Evolutionary conservation across 257 asterid genomes (phyloP).

Genomic region (Petrea volubilis): DNA sequence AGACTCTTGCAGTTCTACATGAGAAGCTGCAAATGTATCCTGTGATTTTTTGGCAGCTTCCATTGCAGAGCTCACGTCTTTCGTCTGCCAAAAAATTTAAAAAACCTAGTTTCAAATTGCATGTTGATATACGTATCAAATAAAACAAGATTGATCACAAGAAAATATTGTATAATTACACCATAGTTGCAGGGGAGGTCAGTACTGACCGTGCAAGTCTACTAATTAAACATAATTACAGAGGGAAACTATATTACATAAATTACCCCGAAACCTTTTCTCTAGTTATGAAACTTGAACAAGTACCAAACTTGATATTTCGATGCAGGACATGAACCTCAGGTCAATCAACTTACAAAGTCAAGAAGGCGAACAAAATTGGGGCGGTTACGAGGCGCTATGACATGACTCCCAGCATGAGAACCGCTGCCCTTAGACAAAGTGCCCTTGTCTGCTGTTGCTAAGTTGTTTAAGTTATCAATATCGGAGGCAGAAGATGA

Average conservation of each 20-base stretch:
- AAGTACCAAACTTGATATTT: too few relatives aligned
- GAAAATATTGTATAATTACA: too few relatives aligned
- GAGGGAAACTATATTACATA: too few relatives aligned
- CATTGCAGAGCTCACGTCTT: constrained; percentile 76
- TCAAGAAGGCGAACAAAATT: constrained; percentile 74
- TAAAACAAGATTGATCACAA: neutral
- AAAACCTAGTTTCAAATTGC: neutral
- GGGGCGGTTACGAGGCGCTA: constrained; percentile 64
- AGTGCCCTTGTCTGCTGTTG: constrained; percentile 54
- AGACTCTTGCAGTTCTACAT: constrained; percentile 45
- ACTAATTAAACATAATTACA: too few relatives aligned
- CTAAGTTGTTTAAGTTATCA: constrained; percentile 80
- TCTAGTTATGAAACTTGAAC: too few relatives aligned
- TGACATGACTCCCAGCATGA: constrained; percentile 54
- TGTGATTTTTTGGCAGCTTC: constrained; percentile 79
- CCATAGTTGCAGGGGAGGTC: too few relatives aligned
- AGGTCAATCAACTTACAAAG: constrained; percentile 75
- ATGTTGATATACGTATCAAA: constrained; percentile 14
- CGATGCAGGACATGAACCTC: too few relatives aligned
- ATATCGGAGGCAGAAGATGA: constrained; percentile 93
- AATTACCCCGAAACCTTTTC: too few relatives aligned
- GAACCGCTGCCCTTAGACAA: constrained; percentile 61
- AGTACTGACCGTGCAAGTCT: too few relatives aligned
- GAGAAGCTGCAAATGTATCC: constrained; percentile 65
- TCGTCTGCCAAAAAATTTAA: constrained; percentile 60